Base-by-base conservation (phyloP, 139 green algal species). In the Chlorella sp. region DNA sequence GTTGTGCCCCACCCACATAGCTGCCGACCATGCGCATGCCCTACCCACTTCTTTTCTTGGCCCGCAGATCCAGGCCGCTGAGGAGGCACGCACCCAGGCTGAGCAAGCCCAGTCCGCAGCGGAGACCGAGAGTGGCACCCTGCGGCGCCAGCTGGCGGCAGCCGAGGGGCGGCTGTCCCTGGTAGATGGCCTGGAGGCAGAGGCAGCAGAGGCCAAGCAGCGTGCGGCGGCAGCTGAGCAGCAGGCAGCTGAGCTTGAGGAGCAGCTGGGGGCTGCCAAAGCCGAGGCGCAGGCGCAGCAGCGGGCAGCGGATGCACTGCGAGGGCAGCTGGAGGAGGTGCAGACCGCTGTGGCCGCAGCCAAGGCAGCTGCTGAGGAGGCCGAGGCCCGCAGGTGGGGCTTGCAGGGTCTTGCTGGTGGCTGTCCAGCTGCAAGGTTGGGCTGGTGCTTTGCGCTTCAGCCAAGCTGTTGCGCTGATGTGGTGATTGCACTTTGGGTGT, bases 91-190 rank as follows among this genome's bases (percentile, higher is more conserved):
- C 3, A 46, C 40, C 5, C 54, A 32, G 16, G 36, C 40, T 4
- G 81, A 86, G 70, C 51, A 60, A 16, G 51, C 51, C 2, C 51
- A 60, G 51, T 60, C 51, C 24, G 81, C 68, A 0, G 46, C 32
- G 1, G 70, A 86, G 51, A 41, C 81, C 0, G 81, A 86, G 70
- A 62, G 81, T 41, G 81, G 62, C 36, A n/a, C 54, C 3, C 40
- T 86, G 81, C 54, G 81, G 68, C 81, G 81, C 20, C 40, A 74
- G 70, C 70, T 86, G 72, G 81, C 81, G 4, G 70, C 68, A 40
- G 81, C 81, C 1, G 81, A 86, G 69, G 81, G 81, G 19, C 54
- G 72, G 40, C 81, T 86, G 72, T 78, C 81, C 8, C 56, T 86
- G 38, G 70, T 75, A 41, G 81, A 75, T 51, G n/a, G 40, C 48